A percentile compares a stretch with the other conserved stretches of the same genome.
phyloP scores from a whole-genome alignment of 2,329 filamentous ascomycete species.

The Stachybotrys chlorohalonatus region DNA sequence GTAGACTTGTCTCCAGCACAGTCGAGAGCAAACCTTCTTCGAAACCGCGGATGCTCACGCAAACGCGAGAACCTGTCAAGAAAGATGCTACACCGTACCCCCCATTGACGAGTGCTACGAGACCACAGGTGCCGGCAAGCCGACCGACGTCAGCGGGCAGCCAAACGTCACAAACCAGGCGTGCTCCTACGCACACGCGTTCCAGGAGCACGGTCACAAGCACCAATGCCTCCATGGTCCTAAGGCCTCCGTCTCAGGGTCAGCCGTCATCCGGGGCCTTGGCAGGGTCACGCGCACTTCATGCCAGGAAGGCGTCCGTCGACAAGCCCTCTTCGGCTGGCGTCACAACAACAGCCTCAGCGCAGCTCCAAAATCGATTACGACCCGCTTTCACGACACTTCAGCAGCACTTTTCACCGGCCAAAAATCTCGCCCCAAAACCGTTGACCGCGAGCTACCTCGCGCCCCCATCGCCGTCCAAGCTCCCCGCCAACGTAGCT shows the following conservation, averaged over 20 bases:
- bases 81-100: constrained; percentile 21
- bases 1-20: constrained; percentile 5
- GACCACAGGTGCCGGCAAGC: constrained; percentile 12
- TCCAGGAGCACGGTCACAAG: constrained; percentile 23
- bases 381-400: constrained; percentile 52
- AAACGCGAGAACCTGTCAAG: constrained; percentile 5
- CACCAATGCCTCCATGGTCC: constrained; percentile 13
- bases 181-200: constrained; percentile 15
- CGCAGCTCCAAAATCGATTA: constrained; percentile 21
- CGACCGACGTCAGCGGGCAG: constrained; percentile 22
- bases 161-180: constrained; percentile 10
- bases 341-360: constrained; percentile 6
- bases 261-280: constrained; percentile 9
- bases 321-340: constrained; percentile 7
- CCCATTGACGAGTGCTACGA: constrained; percentile 21
- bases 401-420: constrained; percentile 60
- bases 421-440: constrained; percentile 51
- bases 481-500: constrained; percentile 51
- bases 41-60: constrained; percentile 4
- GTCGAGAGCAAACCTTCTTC: constrained; percentile 13
- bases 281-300: constrained; percentile 6
- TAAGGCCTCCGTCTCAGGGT: constrained; percentile 20
- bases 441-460: constrained; percentile 49
- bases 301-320: constrained; percentile 10
- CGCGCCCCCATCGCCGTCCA: constrained; percentile 51